phyloP scores from a whole-genome alignment of 352 stramenopile species.

The Peronospora tabacina region DNA sequence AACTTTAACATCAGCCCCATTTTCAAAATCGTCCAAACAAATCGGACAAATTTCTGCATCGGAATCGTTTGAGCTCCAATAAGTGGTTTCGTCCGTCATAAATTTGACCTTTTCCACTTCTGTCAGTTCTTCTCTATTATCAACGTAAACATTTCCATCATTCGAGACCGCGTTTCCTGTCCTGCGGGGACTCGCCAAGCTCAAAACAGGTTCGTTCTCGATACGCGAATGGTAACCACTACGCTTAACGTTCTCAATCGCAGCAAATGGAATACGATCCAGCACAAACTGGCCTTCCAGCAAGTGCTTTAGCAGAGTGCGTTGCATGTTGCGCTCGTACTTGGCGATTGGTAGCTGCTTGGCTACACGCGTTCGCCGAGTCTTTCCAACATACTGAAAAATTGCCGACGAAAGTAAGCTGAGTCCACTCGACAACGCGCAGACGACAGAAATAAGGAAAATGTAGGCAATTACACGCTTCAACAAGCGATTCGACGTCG shows the following conservation, averaged over 20 bases:
- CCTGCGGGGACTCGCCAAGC: not conserved
- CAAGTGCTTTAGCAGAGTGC: slow-evolving; percentile 37
- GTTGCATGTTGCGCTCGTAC: slow-evolving; percentile 49
- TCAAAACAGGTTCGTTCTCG: slow-evolving; percentile 4
- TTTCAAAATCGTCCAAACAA: slow-evolving; percentile 67
- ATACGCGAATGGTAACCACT: not conserved
- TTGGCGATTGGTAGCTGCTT: slow-evolving; percentile 50
- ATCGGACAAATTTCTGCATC: slow-evolving; percentile 57
- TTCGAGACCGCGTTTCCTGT: not conserved
- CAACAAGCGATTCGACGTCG: slow-evolving; percentile 48
- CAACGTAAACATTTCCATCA: slow-evolving; percentile 12
- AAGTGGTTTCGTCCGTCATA: slow-evolving; percentile 7
- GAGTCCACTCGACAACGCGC: slow-evolving; percentile 64
- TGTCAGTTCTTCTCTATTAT: slow-evolving; percentile 7
- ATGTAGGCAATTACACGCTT: slow-evolving; percentile 69
- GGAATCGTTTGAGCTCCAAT: slow-evolving; percentile 18
- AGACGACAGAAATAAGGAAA: slow-evolving; percentile 73
- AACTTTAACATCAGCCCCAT: slow-evolving; percentile 56
- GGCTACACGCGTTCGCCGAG: slow-evolving; percentile 40
- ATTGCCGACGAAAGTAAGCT: slow-evolving; percentile 59
- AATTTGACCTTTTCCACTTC: slow-evolving; percentile 4
- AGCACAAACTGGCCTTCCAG: slow-evolving; percentile 41
- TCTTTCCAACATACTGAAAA: slow-evolving; percentile 57
- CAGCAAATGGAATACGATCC: slow-evolving; percentile 36
- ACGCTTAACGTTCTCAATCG: slow-evolving; percentile 25